Conservation (phyloP, 192 early-diverging fungal species). For the Linnemannia exigua region DNA sequence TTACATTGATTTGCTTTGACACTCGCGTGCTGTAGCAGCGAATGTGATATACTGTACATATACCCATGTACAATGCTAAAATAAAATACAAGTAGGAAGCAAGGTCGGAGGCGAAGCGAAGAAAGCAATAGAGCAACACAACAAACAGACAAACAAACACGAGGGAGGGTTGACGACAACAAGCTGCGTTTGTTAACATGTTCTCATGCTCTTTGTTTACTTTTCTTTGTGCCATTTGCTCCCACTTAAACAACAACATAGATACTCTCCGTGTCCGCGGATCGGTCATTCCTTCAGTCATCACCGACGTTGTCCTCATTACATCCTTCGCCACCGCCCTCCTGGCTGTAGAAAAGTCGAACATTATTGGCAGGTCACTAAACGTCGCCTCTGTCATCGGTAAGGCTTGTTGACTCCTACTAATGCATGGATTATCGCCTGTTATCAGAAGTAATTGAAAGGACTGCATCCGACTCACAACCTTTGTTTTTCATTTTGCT, state of each 20-base stretch:
- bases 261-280: constrained; percentile 49
- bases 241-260: not conserved
- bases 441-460: not conserved
- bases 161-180: not conserved
- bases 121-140: too few relatives aligned
- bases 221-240: not conserved
- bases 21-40: not conserved
- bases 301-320: constrained; percentile 41
- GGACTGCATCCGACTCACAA: not conserved
- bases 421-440: not conserved
- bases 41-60: too few relatives aligned
- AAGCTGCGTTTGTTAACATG: not conserved
- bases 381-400: constrained; percentile 44
- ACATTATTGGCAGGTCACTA: constrained; percentile 13
- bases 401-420: not conserved
- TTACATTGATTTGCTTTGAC: too few relatives aligned
- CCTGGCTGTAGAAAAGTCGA: constrained; percentile 11
- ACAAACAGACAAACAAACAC: too few relatives aligned
- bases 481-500: not conserved
- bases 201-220: not conserved
- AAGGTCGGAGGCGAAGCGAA: not conserved
- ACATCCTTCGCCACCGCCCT: constrained; percentile 17
- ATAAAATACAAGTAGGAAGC: not conserved
- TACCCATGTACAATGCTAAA: too few relatives aligned
- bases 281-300: constrained; percentile 46